Evolutionary conservation across 192 early-diverging fungal genomes (phyloP).

Genomic region (Coemansia sp.): DNA sequence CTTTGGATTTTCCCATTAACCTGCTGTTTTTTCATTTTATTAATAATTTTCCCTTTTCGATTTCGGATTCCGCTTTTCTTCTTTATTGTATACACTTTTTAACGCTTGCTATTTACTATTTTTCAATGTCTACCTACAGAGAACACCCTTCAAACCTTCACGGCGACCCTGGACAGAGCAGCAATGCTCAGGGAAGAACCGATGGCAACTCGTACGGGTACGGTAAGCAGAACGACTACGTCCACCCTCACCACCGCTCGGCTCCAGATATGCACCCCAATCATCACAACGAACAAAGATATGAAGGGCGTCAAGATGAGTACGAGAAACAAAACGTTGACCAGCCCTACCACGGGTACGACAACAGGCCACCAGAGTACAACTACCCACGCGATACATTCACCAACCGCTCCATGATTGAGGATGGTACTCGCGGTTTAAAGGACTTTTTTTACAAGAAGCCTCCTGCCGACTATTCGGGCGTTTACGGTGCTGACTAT

Average conservation of each 20-base stretch:
- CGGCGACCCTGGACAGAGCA: constrained; percentile 1
- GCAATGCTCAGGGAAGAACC: not conserved
- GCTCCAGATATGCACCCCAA: not conserved
- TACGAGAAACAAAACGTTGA: not conserved
- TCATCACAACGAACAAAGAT: not conserved
- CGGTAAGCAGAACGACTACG: not conserved
- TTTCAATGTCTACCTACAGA: too few relatives aligned
- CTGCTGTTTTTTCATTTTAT: too few relatives aligned
- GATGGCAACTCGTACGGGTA: not conserved
- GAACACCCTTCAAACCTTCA: too few relatives aligned
- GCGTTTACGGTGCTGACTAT: constrained; percentile 38
- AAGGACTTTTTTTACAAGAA: constrained; percentile 45
- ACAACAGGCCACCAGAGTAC: not conserved
- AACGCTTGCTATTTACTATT: too few relatives aligned
- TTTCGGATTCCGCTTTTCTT: too few relatives aligned
- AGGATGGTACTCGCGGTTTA: constrained; percentile 11
- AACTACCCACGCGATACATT: not conserved
- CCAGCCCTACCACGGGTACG: not conserved
- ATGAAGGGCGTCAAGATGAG: not conserved
- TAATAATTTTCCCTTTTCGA: too few relatives aligned
- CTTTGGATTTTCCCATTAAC: too few relatives aligned
- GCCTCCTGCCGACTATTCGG: constrained; percentile 31
- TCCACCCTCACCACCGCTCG: not conserved
- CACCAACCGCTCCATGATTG: not conserved
- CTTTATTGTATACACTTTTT: too few relatives aligned